Evolutionary conservation across 2,329 filamentous ascomycete species (phyloP).

Genomic region (Pseudocercospora macadamiae): DNA sequence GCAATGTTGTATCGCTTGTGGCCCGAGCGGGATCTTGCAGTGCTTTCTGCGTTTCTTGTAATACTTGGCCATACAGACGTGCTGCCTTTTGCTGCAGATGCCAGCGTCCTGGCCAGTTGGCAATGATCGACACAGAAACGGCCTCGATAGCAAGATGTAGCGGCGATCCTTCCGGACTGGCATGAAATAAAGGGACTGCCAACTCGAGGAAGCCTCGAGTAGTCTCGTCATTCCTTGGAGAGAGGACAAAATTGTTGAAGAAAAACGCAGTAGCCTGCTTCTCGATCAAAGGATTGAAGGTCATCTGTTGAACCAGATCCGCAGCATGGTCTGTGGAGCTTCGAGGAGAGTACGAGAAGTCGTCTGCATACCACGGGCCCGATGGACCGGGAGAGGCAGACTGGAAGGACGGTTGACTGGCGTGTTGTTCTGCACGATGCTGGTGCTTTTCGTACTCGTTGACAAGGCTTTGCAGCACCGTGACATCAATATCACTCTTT

Average conservation of each 20-base stretch:
- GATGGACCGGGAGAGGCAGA: not conserved
- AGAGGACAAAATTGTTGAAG: slow-evolving; percentile 8
- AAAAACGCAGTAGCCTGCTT: slow-evolving; percentile 14
- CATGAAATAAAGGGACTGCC: slow-evolving; percentile 4
- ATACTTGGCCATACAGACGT: slow-evolving; percentile 10
- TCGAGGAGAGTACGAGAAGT: not conserved
- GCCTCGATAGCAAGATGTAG: slow-evolving; percentile 20
- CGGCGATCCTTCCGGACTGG: slow-evolving; percentile 10
- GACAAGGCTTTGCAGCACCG: not conserved
- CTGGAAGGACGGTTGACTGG: not conserved
- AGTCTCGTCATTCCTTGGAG: slow-evolving; percentile 2
- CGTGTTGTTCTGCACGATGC: not conserved
- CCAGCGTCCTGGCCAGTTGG: slow-evolving; percentile 11
- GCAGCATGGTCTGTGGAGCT: not conserved
- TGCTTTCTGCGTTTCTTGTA: slow-evolving; percentile 11
- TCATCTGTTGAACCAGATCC: not conserved
- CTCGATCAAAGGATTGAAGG: slow-evolving; percentile 14
- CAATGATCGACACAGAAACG: slow-evolving; percentile 9
- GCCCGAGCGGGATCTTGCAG: slow-evolving; percentile 9
- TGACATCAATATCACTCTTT: slow-evolving; percentile 4
- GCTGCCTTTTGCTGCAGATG: slow-evolving; percentile 9
- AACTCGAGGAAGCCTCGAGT: slow-evolving; percentile 18
- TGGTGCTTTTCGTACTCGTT: slow-evolving; percentile 7
- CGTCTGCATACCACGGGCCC: not conserved
- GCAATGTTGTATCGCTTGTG: slow-evolving; percentile 9